Conservation (phyloP, 495 filamentous ascomycete species). For the Aspergillus olivimuriae region DNA sequence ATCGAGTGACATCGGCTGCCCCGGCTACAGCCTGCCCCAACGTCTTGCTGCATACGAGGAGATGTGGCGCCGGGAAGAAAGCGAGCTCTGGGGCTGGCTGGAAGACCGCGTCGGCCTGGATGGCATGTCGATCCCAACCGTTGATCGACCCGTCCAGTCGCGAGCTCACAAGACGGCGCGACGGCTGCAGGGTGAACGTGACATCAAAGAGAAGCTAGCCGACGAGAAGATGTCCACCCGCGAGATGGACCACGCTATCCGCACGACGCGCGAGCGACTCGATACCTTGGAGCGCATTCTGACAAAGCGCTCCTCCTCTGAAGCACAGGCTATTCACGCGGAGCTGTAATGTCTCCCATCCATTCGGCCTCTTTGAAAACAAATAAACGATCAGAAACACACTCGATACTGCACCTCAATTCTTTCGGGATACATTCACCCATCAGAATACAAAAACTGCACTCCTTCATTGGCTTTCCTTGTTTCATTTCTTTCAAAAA, state of each 20-base stretch:
- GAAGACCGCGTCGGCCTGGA: constrained; percentile 81
- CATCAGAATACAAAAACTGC: too few species aligned
- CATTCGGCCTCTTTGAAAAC: too few species aligned
- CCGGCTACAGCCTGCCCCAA: constrained; percentile 44
- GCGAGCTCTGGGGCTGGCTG: constrained; percentile 91
- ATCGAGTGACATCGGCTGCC: constrained; percentile 34
- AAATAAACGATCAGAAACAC: too few species aligned
- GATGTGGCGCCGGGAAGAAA: constrained; percentile 87
- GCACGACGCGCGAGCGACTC: constrained; percentile 76
- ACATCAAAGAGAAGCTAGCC: constrained; percentile 41
- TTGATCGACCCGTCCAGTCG: constrained; percentile 21
- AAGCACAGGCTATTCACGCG: constrained; percentile 1
- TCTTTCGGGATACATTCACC: too few species aligned
- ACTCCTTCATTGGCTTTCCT: too few species aligned
- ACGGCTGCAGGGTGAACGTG: constrained; percentile 26
- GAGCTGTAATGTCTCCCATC: constrained; percentile 13
- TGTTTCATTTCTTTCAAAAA: too few species aligned
- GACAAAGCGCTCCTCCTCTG: constrained; percentile 43
- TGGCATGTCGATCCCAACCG: constrained; percentile 44
- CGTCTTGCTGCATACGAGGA: constrained; percentile 83
- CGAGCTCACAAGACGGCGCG: constrained; percentile 10
- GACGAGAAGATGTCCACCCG: constrained; percentile 71
- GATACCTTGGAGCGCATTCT: constrained; percentile 67
- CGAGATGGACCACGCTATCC: constrained; percentile 79
- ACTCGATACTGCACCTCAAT: too few species aligned